Evolutionary conservation across 495 filamentous ascomycete genomes (phyloP), one percentile per base, ranked within the genome.

Genomic region (Antarctomyces pellizariae): DNA sequence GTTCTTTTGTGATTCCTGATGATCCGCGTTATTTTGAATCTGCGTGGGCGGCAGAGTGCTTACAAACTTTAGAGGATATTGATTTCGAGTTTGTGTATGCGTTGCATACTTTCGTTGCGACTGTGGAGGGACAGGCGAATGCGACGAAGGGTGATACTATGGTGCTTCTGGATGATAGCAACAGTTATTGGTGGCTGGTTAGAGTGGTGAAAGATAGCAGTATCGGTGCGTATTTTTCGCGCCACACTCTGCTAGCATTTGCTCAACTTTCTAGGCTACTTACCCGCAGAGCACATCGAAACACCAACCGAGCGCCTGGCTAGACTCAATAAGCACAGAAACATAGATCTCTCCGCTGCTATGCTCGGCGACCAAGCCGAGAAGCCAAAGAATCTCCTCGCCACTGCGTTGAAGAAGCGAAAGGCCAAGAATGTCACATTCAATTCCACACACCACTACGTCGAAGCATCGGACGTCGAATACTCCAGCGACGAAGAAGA

Each of bases 11-110:
- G n/a, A n/a, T n/a, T n/a, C 21, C 44, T 46, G 28, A 45, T 44
- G 54, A 70, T 45, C 35, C 50, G 28, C 58, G 59, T 47, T 69
- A 64, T 41, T 45, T 71, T 49, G 70, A 70, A 43, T 64, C 59
- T 31, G 68, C 67, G 25, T 72, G 67, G 70, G 66, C 64, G 37
- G 64, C 62, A 51, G 71, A 77, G 54, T 75, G 60, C 76, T 83
- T 71, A 80, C 67, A 57, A 55, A 56, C 63, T 44, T 37, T 48
- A 78, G 86, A 99, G 64, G 86, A 95, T 48, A 99, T 99, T 51
- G 83, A 99, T 60, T 95, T 99, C 50, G 84, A 95, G 39, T 92
- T 95, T 51, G 86, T 99, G 30, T 99, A 99, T 50, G 86, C 86
- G 25, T 57, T 99, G 32, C 86, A 93, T 48, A 95, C 82, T 14